Evolutionary conservation across 1,284 basidiomycete species (phyloP).

Genomic region (Porogramme epimiltina): DNA sequence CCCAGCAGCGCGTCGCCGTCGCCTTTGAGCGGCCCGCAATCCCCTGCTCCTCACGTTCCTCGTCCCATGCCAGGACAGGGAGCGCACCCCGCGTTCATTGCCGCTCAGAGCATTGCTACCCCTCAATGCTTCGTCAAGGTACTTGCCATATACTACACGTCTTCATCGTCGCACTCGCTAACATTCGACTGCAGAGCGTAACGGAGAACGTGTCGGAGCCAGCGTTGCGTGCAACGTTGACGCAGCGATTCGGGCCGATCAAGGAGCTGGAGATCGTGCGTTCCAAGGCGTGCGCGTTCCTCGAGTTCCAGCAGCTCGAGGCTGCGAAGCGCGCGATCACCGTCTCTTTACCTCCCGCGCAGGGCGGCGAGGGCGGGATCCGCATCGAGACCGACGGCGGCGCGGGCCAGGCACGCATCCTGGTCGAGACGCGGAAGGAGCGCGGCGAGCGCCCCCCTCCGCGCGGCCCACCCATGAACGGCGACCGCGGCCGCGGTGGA

Average conservation of each 20-base stretch:
- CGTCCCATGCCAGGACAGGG: slow-evolving; percentile 35
- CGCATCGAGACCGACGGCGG: slow-evolving; percentile 64
- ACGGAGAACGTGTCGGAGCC: slow-evolving; percentile 72
- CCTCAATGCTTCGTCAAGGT: slow-evolving; percentile 91
- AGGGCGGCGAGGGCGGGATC: slow-evolving; percentile 90
- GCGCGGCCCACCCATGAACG: slow-evolving; percentile 36
- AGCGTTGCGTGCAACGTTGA: slow-evolving; percentile 61
- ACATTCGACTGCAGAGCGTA: slow-evolving; percentile 74
- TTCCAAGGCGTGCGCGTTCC: slow-evolving; percentile 90
- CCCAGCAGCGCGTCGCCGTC: slow-evolving; percentile 44
- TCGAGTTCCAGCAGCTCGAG: slow-evolving; percentile 85
- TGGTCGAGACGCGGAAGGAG: slow-evolving; percentile 90
- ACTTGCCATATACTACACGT: slow-evolving; percentile 19
- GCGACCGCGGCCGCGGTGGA: slow-evolving; percentile 31
- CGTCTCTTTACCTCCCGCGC: slow-evolving; percentile 60
- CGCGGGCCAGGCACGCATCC: slow-evolving; percentile 57
- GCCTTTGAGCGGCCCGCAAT: slow-evolving; percentile 49
- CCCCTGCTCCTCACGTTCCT: slow-evolving; percentile 46
- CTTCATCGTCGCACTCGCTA: no score
- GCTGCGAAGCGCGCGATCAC: slow-evolving; percentile 84
- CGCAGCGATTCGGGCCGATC: slow-evolving; percentile 79
- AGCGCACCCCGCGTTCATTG: slow-evolving; percentile 47
- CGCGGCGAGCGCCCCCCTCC: slow-evolving; percentile 68
- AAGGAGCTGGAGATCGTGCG: slow-evolving; percentile 91
- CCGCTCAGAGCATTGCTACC: slow-evolving; percentile 65